These are phyloP conservation scores for Neonectria neomacrospora DNA, from an alignment of 2,329 filamentous ascomycete species.

Conservation along the genomic window DNA sequence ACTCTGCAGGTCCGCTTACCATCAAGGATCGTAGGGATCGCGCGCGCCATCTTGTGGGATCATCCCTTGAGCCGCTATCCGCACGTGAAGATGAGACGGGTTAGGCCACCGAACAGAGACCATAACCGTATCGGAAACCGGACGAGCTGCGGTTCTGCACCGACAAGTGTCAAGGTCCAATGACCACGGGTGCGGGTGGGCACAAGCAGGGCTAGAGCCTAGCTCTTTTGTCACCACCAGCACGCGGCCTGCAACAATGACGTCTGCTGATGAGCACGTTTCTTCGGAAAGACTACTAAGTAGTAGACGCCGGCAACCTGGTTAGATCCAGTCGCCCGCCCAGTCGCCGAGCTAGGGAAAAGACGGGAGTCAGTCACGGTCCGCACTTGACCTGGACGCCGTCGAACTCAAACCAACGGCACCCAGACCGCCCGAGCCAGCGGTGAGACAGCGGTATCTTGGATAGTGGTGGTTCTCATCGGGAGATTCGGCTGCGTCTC, in stretches of 20 bases:
- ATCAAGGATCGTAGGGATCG: conserved; percentile 24
- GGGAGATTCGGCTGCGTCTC: conserved; percentile 8
- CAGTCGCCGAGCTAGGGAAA: conserved; percentile 43
- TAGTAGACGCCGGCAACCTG: conserved; percentile 32
- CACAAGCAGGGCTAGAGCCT: neutral
- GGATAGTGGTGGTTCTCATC: conserved; percentile 7
- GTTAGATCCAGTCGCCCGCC: conserved; percentile 39
- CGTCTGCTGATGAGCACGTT: conserved; percentile 28
- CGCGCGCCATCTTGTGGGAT: conserved; percentile 16
- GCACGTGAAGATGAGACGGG: conserved; percentile 1
- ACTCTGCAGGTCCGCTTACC: conserved; percentile 38
- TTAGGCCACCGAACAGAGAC: conserved; percentile 15
- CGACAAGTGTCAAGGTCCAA: neutral
- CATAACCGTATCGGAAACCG: conserved; percentile 12
- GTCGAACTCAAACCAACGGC: conserved; percentile 43
- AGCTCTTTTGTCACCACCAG: conserved; percentile 8
- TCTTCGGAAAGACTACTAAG: conserved; percentile 17
- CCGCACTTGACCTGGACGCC: conserved; percentile 44
- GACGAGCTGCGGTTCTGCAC: neutral
- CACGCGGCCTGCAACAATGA: conserved; percentile 22
- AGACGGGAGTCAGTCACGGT: conserved; percentile 45
- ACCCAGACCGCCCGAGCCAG: conserved; percentile 29
- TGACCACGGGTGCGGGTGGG: neutral
- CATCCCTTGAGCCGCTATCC: conserved; percentile 17
- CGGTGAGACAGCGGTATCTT: conserved; percentile 31